A percentile compares a stretch with the other conserved stretches of the same genome.
phyloP scores from a whole-genome alignment of 805 yeast species.

The Saturnispora kantuleensis region DNA sequence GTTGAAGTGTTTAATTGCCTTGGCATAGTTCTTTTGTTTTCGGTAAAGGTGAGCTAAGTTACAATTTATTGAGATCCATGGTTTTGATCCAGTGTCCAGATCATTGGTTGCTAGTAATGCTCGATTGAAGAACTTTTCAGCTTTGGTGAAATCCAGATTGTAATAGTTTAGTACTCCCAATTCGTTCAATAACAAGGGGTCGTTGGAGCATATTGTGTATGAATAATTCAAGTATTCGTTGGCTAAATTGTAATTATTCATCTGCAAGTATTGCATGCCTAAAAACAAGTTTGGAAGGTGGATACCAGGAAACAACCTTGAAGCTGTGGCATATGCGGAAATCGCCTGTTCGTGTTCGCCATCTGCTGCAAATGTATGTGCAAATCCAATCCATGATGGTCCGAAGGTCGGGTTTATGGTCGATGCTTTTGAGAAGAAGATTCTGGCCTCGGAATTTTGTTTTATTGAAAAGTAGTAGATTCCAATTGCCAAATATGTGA shows the following conservation, averaged over 20 bases:
- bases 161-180: conserved; percentile 88
- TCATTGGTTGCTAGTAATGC: conserved; percentile 63
- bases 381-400: conserved; percentile 97
- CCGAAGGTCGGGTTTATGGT: conserved; percentile 82
- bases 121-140: conserved; percentile 59
- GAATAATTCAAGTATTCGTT: conserved; percentile 78
- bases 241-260: conserved; percentile 73
- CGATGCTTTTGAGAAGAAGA: conserved; percentile 82
- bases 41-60: conserved; percentile 87
- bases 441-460: conserved; percentile 72
- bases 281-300: conserved; percentile 82
- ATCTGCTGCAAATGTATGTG: conserved; percentile 94
- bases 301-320: conserved; percentile 81
- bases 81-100: conserved; percentile 67
- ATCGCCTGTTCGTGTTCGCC: conserved; percentile 99
- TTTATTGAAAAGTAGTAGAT: conserved; percentile 72
- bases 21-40: conserved; percentile 46
- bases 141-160: conserved; percentile 51
- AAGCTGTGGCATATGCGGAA: conserved; percentile 93
- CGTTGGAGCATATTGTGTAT: conserved; percentile 67
- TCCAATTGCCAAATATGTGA: conserved; percentile 90
- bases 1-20: conserved; percentile 66
- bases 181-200: conserved; percentile 84
- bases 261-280: conserved; percentile 93
- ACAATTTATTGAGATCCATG: conserved; percentile 77